Base-by-base conservation (phyloP, 2,329 filamentous ascomycete species). In the Diplodia intermedia region DNA sequence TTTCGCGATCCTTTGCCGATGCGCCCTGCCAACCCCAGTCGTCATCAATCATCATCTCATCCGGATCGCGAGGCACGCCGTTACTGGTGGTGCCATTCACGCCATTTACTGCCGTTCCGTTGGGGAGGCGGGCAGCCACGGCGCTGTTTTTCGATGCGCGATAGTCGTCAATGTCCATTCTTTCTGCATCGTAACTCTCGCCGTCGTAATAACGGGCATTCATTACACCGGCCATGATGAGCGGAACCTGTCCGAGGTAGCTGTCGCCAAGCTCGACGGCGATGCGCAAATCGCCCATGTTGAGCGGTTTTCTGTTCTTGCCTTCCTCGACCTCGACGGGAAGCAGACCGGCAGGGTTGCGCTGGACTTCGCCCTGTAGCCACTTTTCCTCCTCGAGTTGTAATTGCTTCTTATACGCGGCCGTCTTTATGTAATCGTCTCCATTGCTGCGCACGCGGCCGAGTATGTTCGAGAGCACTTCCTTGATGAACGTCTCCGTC, bases 291-390 rank as follows among this genome's bases (percentile, higher is more conserved):
- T 97, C 94, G 20, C 89, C 88, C 81, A 94, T 90, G 15, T 89
- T 89, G 1, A 97, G 80, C 0, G 91, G 88, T 6, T 89, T 86
- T 49, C 93, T 85, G 72, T 90, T 88, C 67, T 87, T 87, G 18
- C 91, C 89, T 65, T 90, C 90, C 75, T 91, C 93, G 3, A 91
- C 88, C 78, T 97, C 93, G 43, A 93, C 82, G 0, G 94, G 94
- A 6, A 97, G 81, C 33, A 97, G 80, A 1, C 93, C 93, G 57
- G 87, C 90, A 69, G 91, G 90, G 69, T 93, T 91, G 71, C 92
- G 86, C 20, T 86, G 83, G 1, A 96, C 78, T 72, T 94, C 91
- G 4, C 93, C 93, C n/a, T 88, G 85, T 50, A 88, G 85, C 31
- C 87, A 89, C 0, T 88, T 86, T 53, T 90, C 86, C 76, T 97